A percentile compares a stretch with the other conserved stretches of the same genome.
These are phyloP conservation scores for Plantago ovata DNA, from an alignment of 257 asterid species.

Conservation along the genomic window DNA sequence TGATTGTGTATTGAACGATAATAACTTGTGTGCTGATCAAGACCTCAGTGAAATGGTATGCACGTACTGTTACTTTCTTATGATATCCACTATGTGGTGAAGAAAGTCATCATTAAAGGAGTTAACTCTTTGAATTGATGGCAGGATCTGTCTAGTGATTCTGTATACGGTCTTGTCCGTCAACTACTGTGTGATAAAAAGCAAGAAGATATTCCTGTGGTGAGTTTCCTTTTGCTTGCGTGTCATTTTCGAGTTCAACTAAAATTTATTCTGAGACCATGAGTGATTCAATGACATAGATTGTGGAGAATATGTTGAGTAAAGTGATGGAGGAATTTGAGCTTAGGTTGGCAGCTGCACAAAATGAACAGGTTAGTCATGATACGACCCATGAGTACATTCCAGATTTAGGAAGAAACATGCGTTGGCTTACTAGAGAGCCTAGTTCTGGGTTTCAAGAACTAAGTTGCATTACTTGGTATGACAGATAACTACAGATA, in stretches of 20 bases:
- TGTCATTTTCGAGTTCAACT: neutral
- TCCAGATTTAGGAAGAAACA: neutral
- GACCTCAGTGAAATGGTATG: conserved; percentile 46
- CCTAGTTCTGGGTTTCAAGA: conserved; percentile 1
- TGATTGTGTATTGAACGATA: conserved; percentile 36
- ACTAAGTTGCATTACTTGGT: conserved; percentile 12
- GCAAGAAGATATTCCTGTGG: conserved; percentile 75
- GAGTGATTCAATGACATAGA: conserved; percentile 37
- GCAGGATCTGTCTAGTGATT: conserved; percentile 51
- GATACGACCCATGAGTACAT: neutral
- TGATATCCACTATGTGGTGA: neutral
- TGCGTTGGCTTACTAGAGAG: conserved; percentile 1
- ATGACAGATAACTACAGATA: conserved; percentile 28
- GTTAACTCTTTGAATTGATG: conserved; percentile 21
- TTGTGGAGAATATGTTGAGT: conserved; percentile 67
- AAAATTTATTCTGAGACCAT: conserved; percentile 19
- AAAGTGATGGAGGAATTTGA: conserved; percentile 78
- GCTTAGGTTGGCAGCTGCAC: conserved; percentile 38
- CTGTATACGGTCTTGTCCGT: conserved; percentile 47
- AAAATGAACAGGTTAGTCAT: conserved; percentile 46
- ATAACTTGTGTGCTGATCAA: conserved; percentile 25
- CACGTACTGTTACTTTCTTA: conserved; percentile 25
- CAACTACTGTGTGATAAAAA: conserved; percentile 62
- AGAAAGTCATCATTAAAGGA: conserved; percentile 1
- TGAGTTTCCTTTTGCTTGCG: conserved; percentile 34